These are phyloP conservation scores for Hyaloscypha variabilis DNA, from an alignment of 495 filamentous ascomycete genomes.

Conservation along the genomic window DNA sequence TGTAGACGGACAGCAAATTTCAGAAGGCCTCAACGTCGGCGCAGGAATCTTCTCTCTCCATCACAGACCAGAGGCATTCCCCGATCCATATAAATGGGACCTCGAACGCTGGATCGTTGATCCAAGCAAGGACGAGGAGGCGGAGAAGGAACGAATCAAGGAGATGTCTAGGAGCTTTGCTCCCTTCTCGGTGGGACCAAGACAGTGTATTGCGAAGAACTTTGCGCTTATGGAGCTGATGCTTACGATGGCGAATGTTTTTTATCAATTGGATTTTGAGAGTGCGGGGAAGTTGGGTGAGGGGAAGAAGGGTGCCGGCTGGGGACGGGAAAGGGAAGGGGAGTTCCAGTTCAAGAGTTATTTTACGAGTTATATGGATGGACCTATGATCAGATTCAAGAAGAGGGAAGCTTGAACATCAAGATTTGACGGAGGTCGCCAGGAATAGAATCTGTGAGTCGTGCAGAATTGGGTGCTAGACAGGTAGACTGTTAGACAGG, in stretches of 20 bases:
- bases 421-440: background rate
- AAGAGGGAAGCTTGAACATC: background rate
- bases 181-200: slow-evolving; percentile 6
- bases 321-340: slow-evolving; percentile 3
- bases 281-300: background rate
- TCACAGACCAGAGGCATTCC: background rate
- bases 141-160: slow-evolving; percentile 7
- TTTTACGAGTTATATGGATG: slow-evolving; percentile 11
- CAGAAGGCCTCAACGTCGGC: slow-evolving; percentile 2
- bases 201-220: slow-evolving; percentile 9
- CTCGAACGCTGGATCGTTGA: slow-evolving; percentile 5
- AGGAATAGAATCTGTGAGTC: background rate
- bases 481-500: no score
- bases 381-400: background rate
- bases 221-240: slow-evolving; percentile 7
- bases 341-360: slow-evolving; percentile 13
- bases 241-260: slow-evolving; percentile 10
- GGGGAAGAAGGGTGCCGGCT: slow-evolving; percentile 5
- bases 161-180: background rate
- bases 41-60: slow-evolving; percentile 4
- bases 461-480: no score
- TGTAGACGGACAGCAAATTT: slow-evolving; percentile 3
- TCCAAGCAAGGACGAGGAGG: background rate
- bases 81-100: slow-evolving; percentile 9
- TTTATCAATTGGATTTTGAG: slow-evolving; percentile 13